A percentile compares a stretch with the other conserved stretches of the same genome.
phyloP scores from a whole-genome alignment of 2,329 filamentous ascomycete species.

The Xylaria sp. region DNA sequence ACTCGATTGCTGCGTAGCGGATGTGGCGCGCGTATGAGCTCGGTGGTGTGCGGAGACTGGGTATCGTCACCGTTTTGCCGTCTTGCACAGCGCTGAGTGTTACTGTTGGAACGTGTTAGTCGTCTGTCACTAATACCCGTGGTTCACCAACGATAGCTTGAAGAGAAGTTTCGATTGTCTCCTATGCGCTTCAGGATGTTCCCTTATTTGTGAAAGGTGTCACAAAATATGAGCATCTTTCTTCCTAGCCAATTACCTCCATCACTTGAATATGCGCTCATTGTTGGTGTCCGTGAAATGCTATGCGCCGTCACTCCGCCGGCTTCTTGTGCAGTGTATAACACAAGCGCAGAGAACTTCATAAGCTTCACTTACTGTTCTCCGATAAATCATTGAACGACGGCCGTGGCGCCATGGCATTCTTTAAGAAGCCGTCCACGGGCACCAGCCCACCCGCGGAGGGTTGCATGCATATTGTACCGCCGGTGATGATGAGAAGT shows the following conservation, averaged over 20 bases:
- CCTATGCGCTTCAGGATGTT: neutral
- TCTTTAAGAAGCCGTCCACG: constrained; percentile 81
- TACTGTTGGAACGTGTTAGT: constrained; percentile 48
- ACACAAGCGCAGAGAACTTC: neutral
- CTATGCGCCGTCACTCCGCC: neutral
- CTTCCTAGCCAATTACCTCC: too few relatives aligned
- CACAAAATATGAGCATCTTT: too few relatives aligned
- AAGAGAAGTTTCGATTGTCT: neutral
- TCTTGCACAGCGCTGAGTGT: constrained; percentile 63
- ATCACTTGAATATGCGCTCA: neutral
- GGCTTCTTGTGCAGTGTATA: neutral
- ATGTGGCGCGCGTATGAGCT: constrained; percentile 85
- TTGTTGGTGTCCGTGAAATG: neutral
- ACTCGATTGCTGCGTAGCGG: constrained; percentile 86
- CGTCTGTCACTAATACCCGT: neutral
- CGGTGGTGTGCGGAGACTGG: constrained; percentile 80
- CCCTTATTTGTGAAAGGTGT: neutral
- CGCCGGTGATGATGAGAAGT: constrained; percentile 89
- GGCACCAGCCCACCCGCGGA: constrained; percentile 84
- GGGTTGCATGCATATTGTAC: constrained; percentile 90
- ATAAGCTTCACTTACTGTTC: constrained; percentile 50
- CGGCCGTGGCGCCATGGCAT: constrained; percentile 82
- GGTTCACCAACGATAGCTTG: neutral
- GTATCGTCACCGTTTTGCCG: constrained; percentile 63
- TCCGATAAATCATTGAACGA: constrained; percentile 84